These are phyloP conservation scores for Musa balbisiana DNA, from an alignment of 202 grass and related monocot genomes.

Conservation along the genomic window DNA sequence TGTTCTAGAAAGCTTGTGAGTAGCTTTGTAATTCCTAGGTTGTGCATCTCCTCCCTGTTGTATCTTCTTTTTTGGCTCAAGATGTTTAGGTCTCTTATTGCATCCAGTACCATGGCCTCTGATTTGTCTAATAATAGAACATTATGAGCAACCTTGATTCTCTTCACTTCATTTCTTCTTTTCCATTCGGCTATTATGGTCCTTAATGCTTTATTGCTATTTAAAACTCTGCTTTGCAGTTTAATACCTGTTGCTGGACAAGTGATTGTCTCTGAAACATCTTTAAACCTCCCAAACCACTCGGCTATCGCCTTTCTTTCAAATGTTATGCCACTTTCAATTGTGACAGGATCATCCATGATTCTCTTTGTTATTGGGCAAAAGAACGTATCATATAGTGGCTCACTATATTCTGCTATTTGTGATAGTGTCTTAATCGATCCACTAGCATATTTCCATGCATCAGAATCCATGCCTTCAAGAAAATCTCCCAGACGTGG, in stretches of 20 bases:
- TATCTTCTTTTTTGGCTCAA: slow-evolving; percentile 40
- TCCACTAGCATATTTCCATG: slow-evolving; percentile 28
- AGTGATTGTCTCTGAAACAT: slow-evolving; percentile 34
- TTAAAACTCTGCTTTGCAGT: slow-evolving; percentile 53
- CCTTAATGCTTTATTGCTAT: slow-evolving; percentile 54
- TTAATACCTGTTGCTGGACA: slow-evolving; percentile 65
- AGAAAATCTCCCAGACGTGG: slow-evolving; percentile 70
- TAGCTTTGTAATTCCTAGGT: slow-evolving; percentile 3
- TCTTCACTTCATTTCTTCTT: slow-evolving; percentile 52
- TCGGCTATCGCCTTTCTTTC: slow-evolving; percentile 69
- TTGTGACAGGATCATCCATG: slow-evolving; percentile 78
- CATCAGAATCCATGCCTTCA: slow-evolving; percentile 46
- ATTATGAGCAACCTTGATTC: slow-evolving; percentile 48
- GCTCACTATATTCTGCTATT: slow-evolving; percentile 61
- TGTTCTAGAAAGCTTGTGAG: background rate
- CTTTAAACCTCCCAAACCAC: slow-evolving; percentile 43
- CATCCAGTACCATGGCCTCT: slow-evolving; percentile 56
- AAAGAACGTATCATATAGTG: slow-evolving; percentile 84
- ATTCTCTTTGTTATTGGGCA: slow-evolving; percentile 83
- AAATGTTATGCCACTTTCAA: slow-evolving; percentile 76
- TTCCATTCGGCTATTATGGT: slow-evolving; percentile 77
- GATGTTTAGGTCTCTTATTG: slow-evolving; percentile 59
- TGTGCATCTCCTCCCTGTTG: slow-evolving; percentile 49
- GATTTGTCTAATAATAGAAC: slow-evolving; percentile 42
- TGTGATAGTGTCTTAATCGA: slow-evolving; percentile 32